Evolutionary conservation across 108 stramenopile species (phyloP).

Genomic region (Hondaea fermentalgiana): DNA sequence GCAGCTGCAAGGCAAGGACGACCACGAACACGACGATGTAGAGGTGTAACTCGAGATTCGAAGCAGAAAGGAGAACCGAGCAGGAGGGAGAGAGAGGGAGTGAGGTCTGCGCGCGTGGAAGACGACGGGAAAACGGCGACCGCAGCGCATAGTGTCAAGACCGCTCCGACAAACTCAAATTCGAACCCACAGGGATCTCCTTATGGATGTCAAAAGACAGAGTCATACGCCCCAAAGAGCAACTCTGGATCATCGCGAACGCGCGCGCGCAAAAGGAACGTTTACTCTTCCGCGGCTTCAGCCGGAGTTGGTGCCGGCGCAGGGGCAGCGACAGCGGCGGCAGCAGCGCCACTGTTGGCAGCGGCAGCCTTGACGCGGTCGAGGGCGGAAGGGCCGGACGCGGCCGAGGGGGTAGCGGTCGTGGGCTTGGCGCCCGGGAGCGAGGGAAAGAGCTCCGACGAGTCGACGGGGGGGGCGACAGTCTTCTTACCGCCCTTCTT

Average conservation of each 20-base stretch:
- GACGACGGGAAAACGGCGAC: no score
- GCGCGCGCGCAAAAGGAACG: not conserved
- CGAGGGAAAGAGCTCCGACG: not conserved
- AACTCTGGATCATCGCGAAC: not conserved
- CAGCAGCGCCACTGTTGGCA: not conserved
- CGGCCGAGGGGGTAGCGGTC: not conserved
- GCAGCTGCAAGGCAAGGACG: no score
- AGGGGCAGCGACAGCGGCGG: not conserved
- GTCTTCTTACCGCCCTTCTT: not conserved
- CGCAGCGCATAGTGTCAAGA: no score
- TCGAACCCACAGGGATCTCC: no score
- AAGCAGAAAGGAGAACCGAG: no score
- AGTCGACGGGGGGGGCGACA: not conserved
- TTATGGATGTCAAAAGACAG: not conserved
- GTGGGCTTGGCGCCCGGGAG: not conserved
- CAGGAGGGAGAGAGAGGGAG: no score
- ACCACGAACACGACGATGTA: no score
- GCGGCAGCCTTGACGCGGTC: not conserved
- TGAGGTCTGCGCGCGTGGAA: no score
- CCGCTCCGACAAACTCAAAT: no score
- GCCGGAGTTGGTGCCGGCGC: not conserved
- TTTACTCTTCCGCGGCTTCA: not conserved
- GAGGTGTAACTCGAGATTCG: no score
- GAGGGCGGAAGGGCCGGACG: not conserved
- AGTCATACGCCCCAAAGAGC: not conserved